phyloP scores from a whole-genome alignment of 179 eudicot species.

The Corrigiola litoralis region DNA sequence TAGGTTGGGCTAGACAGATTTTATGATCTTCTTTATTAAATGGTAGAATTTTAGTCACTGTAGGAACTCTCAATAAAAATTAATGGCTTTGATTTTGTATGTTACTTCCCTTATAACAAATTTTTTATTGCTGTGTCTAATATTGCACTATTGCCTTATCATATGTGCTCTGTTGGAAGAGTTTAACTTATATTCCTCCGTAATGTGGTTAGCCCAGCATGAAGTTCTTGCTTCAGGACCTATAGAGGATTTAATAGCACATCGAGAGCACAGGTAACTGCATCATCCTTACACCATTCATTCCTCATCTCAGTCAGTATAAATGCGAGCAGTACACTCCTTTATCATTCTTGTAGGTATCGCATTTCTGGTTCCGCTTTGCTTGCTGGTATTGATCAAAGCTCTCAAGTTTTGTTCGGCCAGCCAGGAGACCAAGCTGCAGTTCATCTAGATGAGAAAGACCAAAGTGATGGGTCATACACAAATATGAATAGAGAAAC shows the following conservation, averaged over 20 bases:
- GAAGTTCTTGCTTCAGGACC: constrained; percentile 99
- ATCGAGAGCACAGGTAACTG: constrained; percentile 87
- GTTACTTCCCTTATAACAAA: neutral
- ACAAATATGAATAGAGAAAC: constrained; percentile 40
- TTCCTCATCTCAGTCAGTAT: neutral
- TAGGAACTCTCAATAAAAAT: too few species aligned
- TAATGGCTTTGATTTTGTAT: too few species aligned
- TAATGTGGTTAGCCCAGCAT: constrained; percentile 66
- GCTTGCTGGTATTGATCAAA: constrained; percentile 95
- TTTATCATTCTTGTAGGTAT: constrained; percentile 48
- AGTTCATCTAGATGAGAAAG: constrained; percentile 39
- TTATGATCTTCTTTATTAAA: too few species aligned
- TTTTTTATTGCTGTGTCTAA: neutral
- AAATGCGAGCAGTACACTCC: neutral
- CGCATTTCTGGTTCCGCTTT: constrained; percentile 97
- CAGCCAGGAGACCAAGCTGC: constrained; percentile 45
- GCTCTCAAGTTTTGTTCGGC: constrained; percentile 48
- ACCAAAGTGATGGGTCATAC: constrained; percentile 49
- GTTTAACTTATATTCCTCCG: constrained; percentile 9
- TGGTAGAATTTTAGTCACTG: too few species aligned
- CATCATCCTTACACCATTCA: neutral
- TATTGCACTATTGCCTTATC: neutral
- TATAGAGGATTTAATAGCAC: constrained; percentile 95
- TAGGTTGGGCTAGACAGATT: too few species aligned
- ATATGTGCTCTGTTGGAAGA: neutral